These are phyloP conservation scores for Mucor irregularis DNA, from an alignment of 371 early-diverging fungal genomes.

Conservation along the genomic window DNA sequence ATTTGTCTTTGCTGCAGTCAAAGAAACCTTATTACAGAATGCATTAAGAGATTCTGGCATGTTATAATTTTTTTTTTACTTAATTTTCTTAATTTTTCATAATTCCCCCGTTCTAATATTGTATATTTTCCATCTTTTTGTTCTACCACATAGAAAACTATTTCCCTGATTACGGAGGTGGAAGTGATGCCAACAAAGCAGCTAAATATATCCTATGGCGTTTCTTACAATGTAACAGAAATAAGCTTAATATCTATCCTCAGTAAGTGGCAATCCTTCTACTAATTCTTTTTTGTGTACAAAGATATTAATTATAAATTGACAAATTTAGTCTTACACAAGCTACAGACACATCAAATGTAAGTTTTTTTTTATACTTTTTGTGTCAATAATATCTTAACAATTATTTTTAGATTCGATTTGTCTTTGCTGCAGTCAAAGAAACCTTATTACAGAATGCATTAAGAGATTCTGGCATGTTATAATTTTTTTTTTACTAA, in stretches of 20 bases:
- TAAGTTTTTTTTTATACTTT: conserved; percentile 31
- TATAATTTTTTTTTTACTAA: conserved; percentile 35
- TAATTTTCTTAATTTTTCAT: background rate
- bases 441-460: conserved; percentile 79
- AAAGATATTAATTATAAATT: conserved; percentile 33
- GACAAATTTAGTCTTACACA: conserved; percentile 81
- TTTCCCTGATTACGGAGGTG: conserved; percentile 67
- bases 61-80: conserved; percentile 37
- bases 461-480: conserved; percentile 68
- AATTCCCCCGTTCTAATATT: no score
- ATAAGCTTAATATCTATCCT: conserved; percentile 77
- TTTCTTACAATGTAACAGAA: conserved; percentile 76
- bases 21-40: conserved; percentile 77
- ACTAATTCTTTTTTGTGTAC: conserved; percentile 43
- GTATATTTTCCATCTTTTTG: background rate
- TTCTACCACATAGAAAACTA: conserved; percentile 29
- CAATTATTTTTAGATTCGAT: conserved; percentile 42
- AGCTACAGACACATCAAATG: conserved; percentile 82
- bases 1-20: conserved; percentile 78
- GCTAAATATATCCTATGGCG: conserved; percentile 81
- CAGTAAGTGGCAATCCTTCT: conserved; percentile 68
- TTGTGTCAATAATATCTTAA: background rate
- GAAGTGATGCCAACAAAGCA: conserved; percentile 61
- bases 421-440: conserved; percentile 80
- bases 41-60: conserved; percentile 72